Conservation (phyloP, 2,329 filamentous ascomycete genomes). For the Fusarium oligoseptatum region DNA sequence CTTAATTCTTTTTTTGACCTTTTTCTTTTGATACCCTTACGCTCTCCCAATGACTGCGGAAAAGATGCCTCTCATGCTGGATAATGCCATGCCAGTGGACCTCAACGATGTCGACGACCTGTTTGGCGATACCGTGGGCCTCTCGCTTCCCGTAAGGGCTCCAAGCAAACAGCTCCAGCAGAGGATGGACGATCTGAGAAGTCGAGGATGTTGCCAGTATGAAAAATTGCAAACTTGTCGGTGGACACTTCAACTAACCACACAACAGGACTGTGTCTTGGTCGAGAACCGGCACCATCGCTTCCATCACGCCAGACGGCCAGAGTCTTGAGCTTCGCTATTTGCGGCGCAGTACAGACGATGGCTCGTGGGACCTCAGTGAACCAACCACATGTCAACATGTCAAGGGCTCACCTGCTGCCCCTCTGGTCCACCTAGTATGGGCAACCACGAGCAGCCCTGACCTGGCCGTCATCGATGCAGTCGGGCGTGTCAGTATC, state of each 20-base stretch:
- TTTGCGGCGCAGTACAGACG: conserved; percentile 75
- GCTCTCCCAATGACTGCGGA: conserved; percentile 51
- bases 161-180: conserved; percentile 74
- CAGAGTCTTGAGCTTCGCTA: conserved; percentile 78
- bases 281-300: conserved; percentile 90
- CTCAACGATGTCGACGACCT: conserved; percentile 78
- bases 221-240: conserved; percentile 44
- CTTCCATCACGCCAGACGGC: conserved; percentile 81
- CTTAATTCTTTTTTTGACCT: conserved; percentile 24
- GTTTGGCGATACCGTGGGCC: conserved; percentile 77
- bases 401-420: conserved; percentile 72
- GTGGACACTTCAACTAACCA: conserved; percentile 25
- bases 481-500: conserved; percentile 81
- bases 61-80: conserved; percentile 60
- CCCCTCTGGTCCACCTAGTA: conserved; percentile 81
- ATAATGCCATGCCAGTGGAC: conserved; percentile 61
- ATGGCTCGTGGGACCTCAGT: conserved; percentile 82
- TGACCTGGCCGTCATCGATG: conserved; percentile 87
- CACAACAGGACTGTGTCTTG: conserved; percentile 79
- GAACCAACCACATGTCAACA: conserved; percentile 75
- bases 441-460: conserved; percentile 81
- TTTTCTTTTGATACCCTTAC: conserved; percentile 36
- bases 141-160: conserved; percentile 63
- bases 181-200: conserved; percentile 81
- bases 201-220: conserved; percentile 85